Percentiles rank a stretch among this genome's conserved stretches.
Conservation (phyloP, 2,329 filamentous ascomycete genomes). For the Pezizomycotina sp. region DNA sequence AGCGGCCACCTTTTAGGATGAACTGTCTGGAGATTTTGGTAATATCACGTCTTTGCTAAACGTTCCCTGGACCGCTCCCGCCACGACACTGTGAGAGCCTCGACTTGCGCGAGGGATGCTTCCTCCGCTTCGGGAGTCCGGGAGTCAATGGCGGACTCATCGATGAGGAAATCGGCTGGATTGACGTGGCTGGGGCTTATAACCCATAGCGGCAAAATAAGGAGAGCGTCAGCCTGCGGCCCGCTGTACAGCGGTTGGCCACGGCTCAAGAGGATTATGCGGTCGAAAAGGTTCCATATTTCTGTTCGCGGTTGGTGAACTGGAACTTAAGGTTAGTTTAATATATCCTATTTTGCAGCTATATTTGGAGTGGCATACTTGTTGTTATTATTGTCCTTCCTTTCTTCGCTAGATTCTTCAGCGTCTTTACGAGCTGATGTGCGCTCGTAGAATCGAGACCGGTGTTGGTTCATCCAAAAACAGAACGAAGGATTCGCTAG, state of each 20-base stretch:
- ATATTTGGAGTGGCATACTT: constrained; percentile 26
- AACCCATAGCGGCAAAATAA: constrained; percentile 45
- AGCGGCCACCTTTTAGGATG: too few relatives aligned
- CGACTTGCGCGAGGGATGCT: constrained; percentile 42
- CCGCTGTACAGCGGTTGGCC: constrained; percentile 56
- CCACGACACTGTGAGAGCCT: constrained; percentile 47
- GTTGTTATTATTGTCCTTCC: constrained; percentile 57
- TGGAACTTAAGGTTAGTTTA: constrained; percentile 1
- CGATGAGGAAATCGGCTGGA: constrained; percentile 60
- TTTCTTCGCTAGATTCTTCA: constrained; percentile 50
- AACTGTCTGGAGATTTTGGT: not conserved
- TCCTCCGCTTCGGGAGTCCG: constrained; percentile 49
- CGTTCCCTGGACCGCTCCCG: constrained; percentile 27
- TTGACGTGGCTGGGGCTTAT: constrained; percentile 63
- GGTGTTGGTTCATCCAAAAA: constrained; percentile 70
- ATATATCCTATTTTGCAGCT: constrained; percentile 2
- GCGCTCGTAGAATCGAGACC: constrained; percentile 63
- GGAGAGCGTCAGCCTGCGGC: constrained; percentile 38
- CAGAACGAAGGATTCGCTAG: constrained; percentile 61
- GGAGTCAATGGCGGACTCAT: constrained; percentile 58
- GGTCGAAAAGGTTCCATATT: constrained; percentile 63
- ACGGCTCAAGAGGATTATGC: constrained; percentile 49
- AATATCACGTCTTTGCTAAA: constrained; percentile 21
- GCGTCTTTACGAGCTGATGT: constrained; percentile 52
- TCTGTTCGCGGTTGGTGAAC: constrained; percentile 62